These are phyloP conservation scores for Sphagnum fallax DNA, from an alignment of 228 moss, liverwort and hornwort genomes.

Conservation along the genomic window DNA sequence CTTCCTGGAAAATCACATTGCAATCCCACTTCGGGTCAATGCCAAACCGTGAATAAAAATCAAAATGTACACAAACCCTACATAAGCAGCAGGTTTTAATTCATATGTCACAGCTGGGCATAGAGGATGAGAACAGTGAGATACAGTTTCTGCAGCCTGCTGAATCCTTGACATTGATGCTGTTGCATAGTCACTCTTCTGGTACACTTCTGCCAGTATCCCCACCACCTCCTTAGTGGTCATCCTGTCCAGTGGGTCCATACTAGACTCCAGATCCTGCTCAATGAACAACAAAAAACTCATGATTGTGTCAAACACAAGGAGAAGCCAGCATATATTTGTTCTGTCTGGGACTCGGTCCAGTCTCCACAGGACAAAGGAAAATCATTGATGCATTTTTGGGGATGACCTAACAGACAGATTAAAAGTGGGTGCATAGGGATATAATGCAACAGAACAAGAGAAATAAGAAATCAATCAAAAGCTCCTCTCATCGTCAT, in stretches of 20 bases:
- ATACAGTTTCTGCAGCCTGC: not conserved
- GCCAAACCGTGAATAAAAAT: not conserved
- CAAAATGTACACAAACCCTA: not conserved
- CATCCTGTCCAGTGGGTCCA: slow-evolving; percentile 47
- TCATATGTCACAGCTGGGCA: not conserved
- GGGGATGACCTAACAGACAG: no score
- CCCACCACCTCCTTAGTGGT: slow-evolving; percentile 39
- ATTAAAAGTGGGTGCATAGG: not conserved
- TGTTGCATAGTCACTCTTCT: slow-evolving; percentile 39
- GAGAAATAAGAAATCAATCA: no score
- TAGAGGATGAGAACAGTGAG: not conserved
- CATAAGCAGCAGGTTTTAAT: not conserved
- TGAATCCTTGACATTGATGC: slow-evolving; percentile 35
- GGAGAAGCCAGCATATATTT: not conserved
- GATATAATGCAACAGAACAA: not conserved
- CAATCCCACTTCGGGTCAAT: not conserved
- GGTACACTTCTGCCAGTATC: slow-evolving; percentile 43
- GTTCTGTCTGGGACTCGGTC: no score
- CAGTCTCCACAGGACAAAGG: no score
- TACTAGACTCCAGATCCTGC: slow-evolving; percentile 40
- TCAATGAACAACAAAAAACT: not conserved
- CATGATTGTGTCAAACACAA: not conserved
- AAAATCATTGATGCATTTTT: no score
- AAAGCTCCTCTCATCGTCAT: not conserved
- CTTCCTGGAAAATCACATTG: slow-evolving; percentile 24